A percentile compares a stretch with the other conserved stretches of the same genome.
Evolutionary conservation across 495 filamentous ascomycete genomes (phyloP).

Genomic region (Penicillium daleae): DNA sequence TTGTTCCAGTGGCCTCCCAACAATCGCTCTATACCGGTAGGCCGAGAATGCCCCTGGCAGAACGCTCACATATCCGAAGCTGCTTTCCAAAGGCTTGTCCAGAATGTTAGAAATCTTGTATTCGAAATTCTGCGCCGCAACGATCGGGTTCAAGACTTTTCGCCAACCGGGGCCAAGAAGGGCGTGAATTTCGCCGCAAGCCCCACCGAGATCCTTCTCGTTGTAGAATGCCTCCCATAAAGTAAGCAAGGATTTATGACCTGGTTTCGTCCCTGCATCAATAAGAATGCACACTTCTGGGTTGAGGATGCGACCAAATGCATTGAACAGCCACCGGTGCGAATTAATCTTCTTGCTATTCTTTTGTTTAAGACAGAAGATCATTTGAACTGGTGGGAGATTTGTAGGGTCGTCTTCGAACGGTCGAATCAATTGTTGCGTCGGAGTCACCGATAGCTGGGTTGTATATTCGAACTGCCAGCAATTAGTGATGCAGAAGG

Average conservation of each 20-base stretch:
- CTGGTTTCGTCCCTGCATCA: conserved; percentile 94
- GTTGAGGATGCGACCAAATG: conserved; percentile 92
- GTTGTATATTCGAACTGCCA: conserved; percentile 26
- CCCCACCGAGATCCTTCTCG: conserved; percentile 94
- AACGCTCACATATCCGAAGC: conserved; percentile 95
- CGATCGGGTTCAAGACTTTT: conserved; percentile 89
- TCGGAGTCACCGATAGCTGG: conserved; percentile 23
- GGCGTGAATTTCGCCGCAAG: conserved; percentile 97
- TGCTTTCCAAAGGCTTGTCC: conserved; percentile 94
- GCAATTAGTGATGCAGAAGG: background rate
- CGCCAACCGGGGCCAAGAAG: conserved; percentile 88
- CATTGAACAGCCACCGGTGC: conserved; percentile 96
- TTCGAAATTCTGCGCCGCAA: conserved; percentile 97
- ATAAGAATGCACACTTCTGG: conserved; percentile 94
- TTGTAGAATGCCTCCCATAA: conserved; percentile 99
- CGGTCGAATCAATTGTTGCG: conserved; percentile 21
- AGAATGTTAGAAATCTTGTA: conserved; percentile 99
- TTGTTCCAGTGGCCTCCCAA: conserved; percentile 94
- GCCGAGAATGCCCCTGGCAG: conserved; percentile 97
- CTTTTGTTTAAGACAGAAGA: conserved; percentile 24
- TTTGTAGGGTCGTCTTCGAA: conserved; percentile 18
- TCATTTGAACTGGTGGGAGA: conserved; percentile 70
- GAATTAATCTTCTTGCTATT: conserved; percentile 90
- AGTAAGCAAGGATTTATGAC: conserved; percentile 81
- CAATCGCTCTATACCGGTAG: conserved; percentile 94